A percentile compares a stretch with the other conserved stretches of the same genome.
These are phyloP conservation scores for Trichoderma sp. DNA, from an alignment of 2,329 filamentous ascomycete species.

Conservation along the genomic window DNA sequence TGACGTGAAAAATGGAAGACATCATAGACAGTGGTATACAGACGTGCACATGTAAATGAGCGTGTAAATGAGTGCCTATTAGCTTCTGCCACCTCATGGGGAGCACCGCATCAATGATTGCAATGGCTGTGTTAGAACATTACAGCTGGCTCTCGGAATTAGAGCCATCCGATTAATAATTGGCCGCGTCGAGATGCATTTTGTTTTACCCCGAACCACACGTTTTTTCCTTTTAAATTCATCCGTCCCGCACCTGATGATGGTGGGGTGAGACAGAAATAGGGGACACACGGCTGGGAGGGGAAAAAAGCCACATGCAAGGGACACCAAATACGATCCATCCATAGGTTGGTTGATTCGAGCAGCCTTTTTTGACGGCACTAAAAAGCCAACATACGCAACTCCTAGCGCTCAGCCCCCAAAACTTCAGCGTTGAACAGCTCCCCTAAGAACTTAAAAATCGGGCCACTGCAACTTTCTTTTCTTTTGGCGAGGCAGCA, in stretches of 20 bases:
- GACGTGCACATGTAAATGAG: not conserved
- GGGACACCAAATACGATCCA: not conserved
- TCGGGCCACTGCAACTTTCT: not conserved
- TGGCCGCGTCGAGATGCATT: not conserved
- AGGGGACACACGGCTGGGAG: not conserved
- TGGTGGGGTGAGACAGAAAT: constrained; percentile 4
- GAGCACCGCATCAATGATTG: not conserved
- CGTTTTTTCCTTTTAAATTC: not conserved
- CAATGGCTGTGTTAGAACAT: not conserved
- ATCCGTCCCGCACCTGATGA: not conserved
- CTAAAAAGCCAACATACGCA: not conserved
- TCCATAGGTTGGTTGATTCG: too few species aligned
- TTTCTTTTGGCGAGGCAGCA: not conserved
- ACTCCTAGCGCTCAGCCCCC: not conserved
- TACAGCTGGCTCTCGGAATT: not conserved
- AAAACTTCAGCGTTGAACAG: not conserved
- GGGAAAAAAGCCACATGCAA: constrained; percentile 1
- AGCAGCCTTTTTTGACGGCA: not conserved
- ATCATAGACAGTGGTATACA: not conserved
- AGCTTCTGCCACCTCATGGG: not conserved
- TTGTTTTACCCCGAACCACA: not conserved
- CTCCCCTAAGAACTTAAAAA: not conserved
- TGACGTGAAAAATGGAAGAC: not conserved
- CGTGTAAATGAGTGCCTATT: not conserved
- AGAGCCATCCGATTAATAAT: not conserved